Evolutionary conservation across 768 basidiomycete species (phyloP).

Genomic region (Termitomyces sp.): DNA sequence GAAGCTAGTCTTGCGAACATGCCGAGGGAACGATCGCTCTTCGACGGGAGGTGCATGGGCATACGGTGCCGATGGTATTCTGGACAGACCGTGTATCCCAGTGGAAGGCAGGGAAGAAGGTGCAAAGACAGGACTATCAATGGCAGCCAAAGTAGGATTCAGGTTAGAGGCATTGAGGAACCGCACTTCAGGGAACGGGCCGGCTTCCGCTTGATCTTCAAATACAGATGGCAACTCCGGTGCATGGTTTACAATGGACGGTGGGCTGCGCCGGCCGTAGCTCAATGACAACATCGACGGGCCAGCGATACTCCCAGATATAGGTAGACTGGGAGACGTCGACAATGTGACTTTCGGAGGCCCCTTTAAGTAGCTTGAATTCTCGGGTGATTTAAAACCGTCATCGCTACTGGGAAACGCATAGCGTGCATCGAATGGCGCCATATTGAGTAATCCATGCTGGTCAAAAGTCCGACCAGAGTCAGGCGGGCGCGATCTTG

Average conservation of each 20-base stretch:
- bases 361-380: conserved; percentile 15
- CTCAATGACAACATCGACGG: conserved; percentile 33
- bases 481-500: conserved; percentile 70
- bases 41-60: conserved; percentile 23
- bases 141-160: conserved; percentile 31
- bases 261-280: conserved; percentile 39
- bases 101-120: conserved; percentile 73
- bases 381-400: conserved; percentile 21
- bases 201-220: conserved; percentile 34
- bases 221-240: conserved; percentile 41
- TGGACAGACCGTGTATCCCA: conserved; percentile 55
- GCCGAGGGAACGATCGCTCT: conserved; percentile 67
- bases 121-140: conserved; percentile 45
- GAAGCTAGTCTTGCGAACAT: conserved; percentile 91
- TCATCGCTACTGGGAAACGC: conserved; percentile 32
- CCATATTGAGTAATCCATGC: conserved; percentile 23
- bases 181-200: conserved; percentile 25
- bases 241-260: conserved; percentile 24
- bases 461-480: conserved; percentile 44
- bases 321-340: conserved; percentile 28
- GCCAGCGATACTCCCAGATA: conserved; percentile 26
- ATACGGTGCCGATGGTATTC: conserved; percentile 35
- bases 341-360: conserved; percentile 13
- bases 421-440: conserved; percentile 36
- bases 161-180: conserved; percentile 25